phyloP scores from a whole-genome alignment of 352 stramenopile species.

The Blastocystis sp. region DNA sequence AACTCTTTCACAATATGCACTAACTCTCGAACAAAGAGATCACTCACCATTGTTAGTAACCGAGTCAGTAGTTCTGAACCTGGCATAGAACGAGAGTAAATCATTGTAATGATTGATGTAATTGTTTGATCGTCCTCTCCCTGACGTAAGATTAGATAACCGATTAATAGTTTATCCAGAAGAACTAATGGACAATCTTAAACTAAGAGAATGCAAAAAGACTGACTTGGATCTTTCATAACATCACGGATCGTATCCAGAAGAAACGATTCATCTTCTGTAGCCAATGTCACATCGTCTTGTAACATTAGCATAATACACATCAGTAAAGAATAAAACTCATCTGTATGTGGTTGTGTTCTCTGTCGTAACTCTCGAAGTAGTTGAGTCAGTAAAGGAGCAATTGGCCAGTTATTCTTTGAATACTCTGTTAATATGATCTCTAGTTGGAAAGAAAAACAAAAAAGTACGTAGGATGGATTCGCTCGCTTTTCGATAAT shows the following conservation, averaged over 20 bases:
- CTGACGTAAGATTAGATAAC: not conserved
- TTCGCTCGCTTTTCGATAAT: not conserved
- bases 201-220: not conserved
- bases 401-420: not conserved
- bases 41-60: not conserved
- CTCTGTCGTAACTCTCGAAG: not conserved
- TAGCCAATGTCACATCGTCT: not conserved
- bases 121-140: not conserved
- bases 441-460: not conserved
- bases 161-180: not conserved
- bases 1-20: not conserved
- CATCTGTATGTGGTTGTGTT: not conserved
- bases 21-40: conserved; percentile 2
- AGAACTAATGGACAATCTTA: not conserved
- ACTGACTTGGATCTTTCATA: not conserved
- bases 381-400: not conserved
- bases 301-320: not conserved
- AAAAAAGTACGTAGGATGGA: not conserved
- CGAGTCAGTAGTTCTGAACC: not conserved
- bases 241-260: not conserved
- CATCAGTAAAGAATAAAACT: conserved; percentile 22
- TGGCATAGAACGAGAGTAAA: not conserved
- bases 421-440: not conserved
- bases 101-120: not conserved
- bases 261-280: not conserved